Conservation (phyloP, 2,329 filamentous ascomycete genomes). For the Esteya vermicola region DNA sequence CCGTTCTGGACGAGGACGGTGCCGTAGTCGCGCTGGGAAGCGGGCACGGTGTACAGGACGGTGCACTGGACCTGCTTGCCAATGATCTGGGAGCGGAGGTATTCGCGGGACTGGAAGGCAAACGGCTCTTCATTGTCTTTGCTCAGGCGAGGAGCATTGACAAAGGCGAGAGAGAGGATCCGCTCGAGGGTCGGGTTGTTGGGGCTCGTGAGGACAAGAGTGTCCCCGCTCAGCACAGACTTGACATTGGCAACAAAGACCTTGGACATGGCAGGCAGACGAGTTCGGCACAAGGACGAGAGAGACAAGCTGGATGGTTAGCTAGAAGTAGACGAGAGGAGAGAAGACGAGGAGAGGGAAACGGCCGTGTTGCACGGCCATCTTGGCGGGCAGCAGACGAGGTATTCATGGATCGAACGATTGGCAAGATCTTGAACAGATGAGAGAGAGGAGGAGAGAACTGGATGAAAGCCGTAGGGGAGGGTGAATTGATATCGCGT, state of each 20-base stretch:
- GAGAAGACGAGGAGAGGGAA: background rate
- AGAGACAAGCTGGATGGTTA: background rate
- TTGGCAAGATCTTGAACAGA: too few relatives aligned
- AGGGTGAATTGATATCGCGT: too few relatives aligned
- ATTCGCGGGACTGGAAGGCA: slow-evolving; percentile 90
- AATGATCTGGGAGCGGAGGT: slow-evolving; percentile 67
- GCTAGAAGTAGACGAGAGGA: background rate
- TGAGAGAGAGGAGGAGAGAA: too few relatives aligned
- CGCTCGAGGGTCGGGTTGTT: slow-evolving; percentile 74
- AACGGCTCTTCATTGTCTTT: slow-evolving; percentile 86
- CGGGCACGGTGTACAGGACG: slow-evolving; percentile 76
- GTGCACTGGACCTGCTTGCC: slow-evolving; percentile 80
- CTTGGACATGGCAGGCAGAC: slow-evolving; percentile 30
- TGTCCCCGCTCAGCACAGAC: slow-evolving; percentile 87
- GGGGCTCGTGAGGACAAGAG: slow-evolving; percentile 67
- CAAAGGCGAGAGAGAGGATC: slow-evolving; percentile 80
- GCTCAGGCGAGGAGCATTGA: slow-evolving; percentile 72
- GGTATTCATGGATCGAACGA: too few relatives aligned
- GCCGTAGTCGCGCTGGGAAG: slow-evolving; percentile 78
- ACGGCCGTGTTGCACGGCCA: too few relatives aligned
- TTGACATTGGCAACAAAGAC: slow-evolving; percentile 66
- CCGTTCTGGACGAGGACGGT: slow-evolving; percentile 64
- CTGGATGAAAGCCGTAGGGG: too few relatives aligned
- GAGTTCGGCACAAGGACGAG: too few relatives aligned
- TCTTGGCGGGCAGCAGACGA: too few relatives aligned